phyloP scores from a whole-genome alignment of 441 rosid species.

The Hura crepitans region DNA sequence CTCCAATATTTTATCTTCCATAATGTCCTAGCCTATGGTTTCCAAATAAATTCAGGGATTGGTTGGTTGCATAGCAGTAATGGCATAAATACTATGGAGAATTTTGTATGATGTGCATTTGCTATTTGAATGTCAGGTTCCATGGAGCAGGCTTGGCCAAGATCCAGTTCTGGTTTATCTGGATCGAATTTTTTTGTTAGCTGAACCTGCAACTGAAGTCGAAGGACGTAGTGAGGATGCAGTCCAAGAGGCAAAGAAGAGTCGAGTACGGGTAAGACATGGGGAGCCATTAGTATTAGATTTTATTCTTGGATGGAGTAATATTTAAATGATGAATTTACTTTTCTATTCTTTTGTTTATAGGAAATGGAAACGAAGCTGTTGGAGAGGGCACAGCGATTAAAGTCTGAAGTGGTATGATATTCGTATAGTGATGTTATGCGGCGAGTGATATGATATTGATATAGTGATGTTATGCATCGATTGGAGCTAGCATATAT shows the following conservation, averaged over 20 bases:
- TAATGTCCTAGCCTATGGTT: background rate
- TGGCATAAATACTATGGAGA: background rate
- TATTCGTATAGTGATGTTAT: background rate
- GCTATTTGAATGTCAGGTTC: conserved; percentile 57
- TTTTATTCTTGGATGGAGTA: conserved; percentile 6
- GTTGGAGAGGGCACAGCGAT: conserved; percentile 62
- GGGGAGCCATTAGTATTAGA: conserved; percentile 24
- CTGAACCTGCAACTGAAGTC: conserved; percentile 85
- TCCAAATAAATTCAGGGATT: background rate
- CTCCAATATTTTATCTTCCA: background rate
- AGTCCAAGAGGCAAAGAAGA: conserved; percentile 85
- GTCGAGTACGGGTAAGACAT: conserved; percentile 71
- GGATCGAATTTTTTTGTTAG: conserved; percentile 85
- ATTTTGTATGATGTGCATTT: conserved; percentile 5
- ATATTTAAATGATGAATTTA: conserved; percentile 21
- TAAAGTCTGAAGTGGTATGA: conserved; percentile 86
- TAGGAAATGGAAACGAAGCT: conserved; percentile 95
- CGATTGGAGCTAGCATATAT: no score
- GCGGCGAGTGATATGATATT: no score
- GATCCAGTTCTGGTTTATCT: conserved; percentile 89
- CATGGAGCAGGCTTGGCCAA: conserved; percentile 99
- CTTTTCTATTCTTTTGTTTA: conserved; percentile 25
- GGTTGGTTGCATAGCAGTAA: background rate
- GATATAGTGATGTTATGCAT: no score
- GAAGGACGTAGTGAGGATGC: conserved; percentile 85